These are phyloP conservation scores for Diplodia seriata DNA, from an alignment of 2,329 filamentous ascomycete genomes.

Conservation along the genomic window DNA sequence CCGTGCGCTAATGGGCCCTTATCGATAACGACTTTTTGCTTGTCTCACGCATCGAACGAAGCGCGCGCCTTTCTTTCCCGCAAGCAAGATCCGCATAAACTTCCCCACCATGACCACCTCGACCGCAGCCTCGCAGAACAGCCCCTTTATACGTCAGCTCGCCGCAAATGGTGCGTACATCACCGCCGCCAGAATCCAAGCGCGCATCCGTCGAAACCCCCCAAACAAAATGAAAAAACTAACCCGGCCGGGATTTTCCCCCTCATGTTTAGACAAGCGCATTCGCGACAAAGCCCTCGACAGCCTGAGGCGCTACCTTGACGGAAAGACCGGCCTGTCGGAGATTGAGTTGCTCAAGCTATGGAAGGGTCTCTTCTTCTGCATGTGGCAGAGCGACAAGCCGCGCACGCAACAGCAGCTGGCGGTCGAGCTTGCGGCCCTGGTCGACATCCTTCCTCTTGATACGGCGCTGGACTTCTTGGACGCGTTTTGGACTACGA, in stretches of 20 bases:
- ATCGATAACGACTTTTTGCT: constrained; percentile 21
- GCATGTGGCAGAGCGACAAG: constrained; percentile 91
- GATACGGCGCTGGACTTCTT: constrained; percentile 52
- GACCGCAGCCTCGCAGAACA: constrained; percentile 24
- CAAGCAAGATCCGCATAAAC: constrained; percentile 11
- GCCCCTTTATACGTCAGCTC: constrained; percentile 31
- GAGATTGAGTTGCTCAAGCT: constrained; percentile 81
- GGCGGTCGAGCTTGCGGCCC: constrained; percentile 74
- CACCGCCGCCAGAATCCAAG: background rate
- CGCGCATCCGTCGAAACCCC: too few relatives aligned
- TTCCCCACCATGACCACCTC: constrained; percentile 11
- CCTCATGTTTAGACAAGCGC: constrained; percentile 25
- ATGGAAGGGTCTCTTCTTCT: constrained; percentile 94
- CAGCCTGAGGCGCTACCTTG: constrained; percentile 79
- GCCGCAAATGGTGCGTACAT: constrained; percentile 27
- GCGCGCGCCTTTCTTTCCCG: background rate
- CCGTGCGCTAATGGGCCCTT: background rate
- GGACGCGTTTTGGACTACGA: constrained; percentile 60
- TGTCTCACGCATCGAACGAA: background rate
- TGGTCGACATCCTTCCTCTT: constrained; percentile 66
- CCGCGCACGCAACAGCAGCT: constrained; percentile 86
- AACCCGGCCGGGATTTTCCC: background rate
- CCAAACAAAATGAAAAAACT: background rate
- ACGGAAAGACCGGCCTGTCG: constrained; percentile 66
- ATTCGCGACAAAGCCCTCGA: constrained; percentile 62